phyloP scores from a whole-genome alignment of 345 rosid species.

The Hibiscus trionum region DNA sequence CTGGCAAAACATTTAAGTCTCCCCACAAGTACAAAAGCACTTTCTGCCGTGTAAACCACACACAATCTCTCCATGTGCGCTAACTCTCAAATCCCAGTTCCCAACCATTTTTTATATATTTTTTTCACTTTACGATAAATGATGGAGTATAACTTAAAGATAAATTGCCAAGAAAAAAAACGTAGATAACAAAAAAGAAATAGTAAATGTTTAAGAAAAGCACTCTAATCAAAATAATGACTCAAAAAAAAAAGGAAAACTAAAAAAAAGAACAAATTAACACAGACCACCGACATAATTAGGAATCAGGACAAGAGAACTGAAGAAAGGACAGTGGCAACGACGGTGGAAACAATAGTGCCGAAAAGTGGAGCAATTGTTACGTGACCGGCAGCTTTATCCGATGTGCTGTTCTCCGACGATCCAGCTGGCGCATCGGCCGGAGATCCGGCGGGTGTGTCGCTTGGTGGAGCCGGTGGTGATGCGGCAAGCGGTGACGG shows the following conservation, averaged over 20 bases:
- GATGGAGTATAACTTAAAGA: too few relatives aligned
- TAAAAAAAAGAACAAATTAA: conserved; percentile 14
- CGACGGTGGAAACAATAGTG: conserved; percentile 11
- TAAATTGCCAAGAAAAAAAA: too few relatives aligned
- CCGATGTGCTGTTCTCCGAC: conserved; percentile 48
- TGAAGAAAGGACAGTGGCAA: conserved; percentile 30
- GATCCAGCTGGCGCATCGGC: conserved; percentile 40
- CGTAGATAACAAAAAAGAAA: not conserved
- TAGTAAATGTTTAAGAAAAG: not conserved
- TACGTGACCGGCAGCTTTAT: conserved; percentile 33
- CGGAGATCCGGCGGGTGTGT: conserved; percentile 61
- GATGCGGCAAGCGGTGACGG: conserved; percentile 68
- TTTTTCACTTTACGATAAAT: too few relatives aligned
- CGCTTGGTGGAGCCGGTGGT: conserved; percentile 77
- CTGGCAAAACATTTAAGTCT: not conserved
- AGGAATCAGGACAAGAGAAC: conserved; percentile 35
- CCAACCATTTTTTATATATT: not conserved
- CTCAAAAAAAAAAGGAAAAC: not conserved
- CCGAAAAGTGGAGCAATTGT: conserved; percentile 30
- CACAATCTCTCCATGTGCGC: not conserved
- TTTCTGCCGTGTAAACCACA: not conserved
- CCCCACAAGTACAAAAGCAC: not conserved
- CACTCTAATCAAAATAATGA: not conserved
- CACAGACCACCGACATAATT: conserved; percentile 8
- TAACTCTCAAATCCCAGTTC: not conserved